A percentile compares a stretch with the other conserved stretches of the same genome.
Conservation (phyloP, 2,329 filamentous ascomycete species). For the Pseudocercospora macadamiae region DNA sequence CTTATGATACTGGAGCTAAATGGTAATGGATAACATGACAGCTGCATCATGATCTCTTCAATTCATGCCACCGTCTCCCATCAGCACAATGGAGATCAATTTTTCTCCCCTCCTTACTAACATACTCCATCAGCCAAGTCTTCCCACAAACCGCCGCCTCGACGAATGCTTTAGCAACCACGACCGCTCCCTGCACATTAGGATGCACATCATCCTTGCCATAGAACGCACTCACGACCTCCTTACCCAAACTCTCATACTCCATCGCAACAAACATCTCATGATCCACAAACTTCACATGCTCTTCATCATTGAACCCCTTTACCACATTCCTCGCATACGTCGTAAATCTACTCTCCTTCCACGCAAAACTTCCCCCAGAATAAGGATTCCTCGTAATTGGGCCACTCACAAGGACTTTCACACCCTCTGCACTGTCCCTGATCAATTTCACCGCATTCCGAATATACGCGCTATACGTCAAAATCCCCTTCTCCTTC, state of each 20-base stretch:
- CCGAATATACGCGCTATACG: not conserved
- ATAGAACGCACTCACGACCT: not conserved
- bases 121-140: not conserved
- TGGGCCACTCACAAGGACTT: not conserved
- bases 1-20: no score
- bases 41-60: no score
- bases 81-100: no score
- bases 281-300: not conserved
- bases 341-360: not conserved
- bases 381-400: not conserved
- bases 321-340: not conserved
- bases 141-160: not conserved
- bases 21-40: no score
- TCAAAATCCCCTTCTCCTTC: not conserved
- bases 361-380: not conserved
- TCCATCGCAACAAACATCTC: not conserved
- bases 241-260: not conserved
- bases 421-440: not conserved
- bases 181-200: not conserved
- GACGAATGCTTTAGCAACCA: not conserved
- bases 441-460: not conserved
- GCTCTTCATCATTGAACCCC: not conserved
- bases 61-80: no score
- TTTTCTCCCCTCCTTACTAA: not conserved
- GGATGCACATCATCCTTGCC: not conserved